Base-by-base conservation (phyloP, 2,329 filamentous ascomycete species). In the Thielaviopsis musarum region DNA sequence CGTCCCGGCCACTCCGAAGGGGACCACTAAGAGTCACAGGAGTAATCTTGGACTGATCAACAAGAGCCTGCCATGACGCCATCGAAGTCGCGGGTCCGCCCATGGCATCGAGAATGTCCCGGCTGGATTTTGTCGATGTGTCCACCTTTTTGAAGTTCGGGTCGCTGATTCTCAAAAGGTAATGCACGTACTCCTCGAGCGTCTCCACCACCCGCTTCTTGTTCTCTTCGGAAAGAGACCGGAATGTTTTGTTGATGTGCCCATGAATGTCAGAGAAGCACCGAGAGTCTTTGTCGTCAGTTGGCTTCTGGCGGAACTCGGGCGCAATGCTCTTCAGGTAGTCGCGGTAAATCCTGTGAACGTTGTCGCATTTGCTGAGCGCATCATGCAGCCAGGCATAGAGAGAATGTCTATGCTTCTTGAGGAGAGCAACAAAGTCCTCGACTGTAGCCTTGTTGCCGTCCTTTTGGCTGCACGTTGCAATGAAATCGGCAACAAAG, bases 331-430 rank as follows among this genome's bases (percentile, higher is more conserved):
- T 55, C 22, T 62, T 59, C 26, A 62, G 38, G 24, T 62, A 62
- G 17, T 56, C 54, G 13, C 52, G 38, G 55, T 59, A 62, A 19
- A 62, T 55, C n/a, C 48, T 28, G 19, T 49, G 48, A 12, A 62
- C 41, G 13, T 56, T 41, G 9, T 59, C 57, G 28, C 60, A 62
- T 22, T 59, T 58, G 41, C 60, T 53, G 22, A 57, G 41, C 10
- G 88, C 74, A 58, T 85, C 80, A 64, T 90, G 85, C 2, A 90
- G 67, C 73, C 87, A 91, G 57, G 77, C 80, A 70, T 88, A 88
- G 53, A 81, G 71, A 2, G 82, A 74, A 1, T 74, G 72, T 45
- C 81, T 77, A 65, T 91, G 84, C 58, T 80, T 79, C 63, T 78
- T 77, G 15, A 91, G 70, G 1, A 91, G 70, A 15, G 76, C 70